phyloP scores from a whole-genome alignment of 2,329 filamentous ascomycete genomes.

The Sclerotinia subarctica region DNA sequence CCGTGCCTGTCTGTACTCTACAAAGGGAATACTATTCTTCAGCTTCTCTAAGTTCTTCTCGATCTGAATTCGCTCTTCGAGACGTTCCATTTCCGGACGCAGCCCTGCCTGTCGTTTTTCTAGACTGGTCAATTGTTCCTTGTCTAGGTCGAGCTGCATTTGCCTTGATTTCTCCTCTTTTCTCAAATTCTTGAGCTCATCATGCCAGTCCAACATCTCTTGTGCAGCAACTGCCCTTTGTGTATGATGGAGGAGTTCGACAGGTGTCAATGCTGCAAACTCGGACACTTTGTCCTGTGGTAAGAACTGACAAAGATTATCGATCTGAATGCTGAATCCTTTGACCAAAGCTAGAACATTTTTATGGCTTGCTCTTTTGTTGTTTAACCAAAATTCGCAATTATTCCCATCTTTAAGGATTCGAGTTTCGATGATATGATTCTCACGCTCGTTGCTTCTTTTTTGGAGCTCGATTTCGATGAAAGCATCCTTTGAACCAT shows the following conservation, averaged over 20 bases:
- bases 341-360: conserved; percentile 65
- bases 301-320: conserved; percentile 96
- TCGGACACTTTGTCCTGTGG: conserved; percentile 95
- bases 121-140: conserved; percentile 62
- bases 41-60: conserved; percentile 63
- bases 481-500: conserved; percentile 70
- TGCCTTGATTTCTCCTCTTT: conserved; percentile 64
- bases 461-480: conserved; percentile 90
- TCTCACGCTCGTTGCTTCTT: conserved; percentile 55
- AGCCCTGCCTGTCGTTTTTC: conserved; percentile 71
- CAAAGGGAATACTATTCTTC: conserved; percentile 61
- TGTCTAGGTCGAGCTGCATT: conserved; percentile 54
- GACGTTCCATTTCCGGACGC: conserved; percentile 77
- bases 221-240: conserved; percentile 81
- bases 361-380: conserved; percentile 58
- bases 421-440: conserved; percentile 70
- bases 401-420: conserved; percentile 83
- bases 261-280: conserved; percentile 78
- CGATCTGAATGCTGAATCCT: conserved; percentile 84
- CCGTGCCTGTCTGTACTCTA: conserved; percentile 59
- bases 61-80: conserved; percentile 71
- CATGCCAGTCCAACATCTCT: conserved; percentile 77
- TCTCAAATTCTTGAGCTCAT: conserved; percentile 67
- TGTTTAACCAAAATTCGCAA: conserved; percentile 75
- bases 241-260: conserved; percentile 81